These are phyloP conservation scores for Lactarius hengduanensis DNA, from an alignment of 768 basidiomycete species.

Conservation along the genomic window DNA sequence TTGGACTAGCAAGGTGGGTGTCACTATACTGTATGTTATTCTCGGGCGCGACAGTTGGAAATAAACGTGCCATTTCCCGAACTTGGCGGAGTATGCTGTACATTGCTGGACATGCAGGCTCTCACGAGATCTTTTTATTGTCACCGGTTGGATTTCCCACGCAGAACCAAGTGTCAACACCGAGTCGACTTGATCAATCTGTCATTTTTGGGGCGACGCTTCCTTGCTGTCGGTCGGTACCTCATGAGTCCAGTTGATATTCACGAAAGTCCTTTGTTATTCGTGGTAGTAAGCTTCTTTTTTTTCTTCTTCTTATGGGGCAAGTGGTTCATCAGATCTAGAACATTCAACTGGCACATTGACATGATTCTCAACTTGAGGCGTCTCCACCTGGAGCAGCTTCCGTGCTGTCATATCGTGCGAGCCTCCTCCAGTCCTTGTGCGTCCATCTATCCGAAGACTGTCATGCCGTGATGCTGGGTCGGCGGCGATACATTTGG, in stretches of 20 bases:
- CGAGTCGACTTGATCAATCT: not conserved
- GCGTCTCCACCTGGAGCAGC: conserved; percentile 16
- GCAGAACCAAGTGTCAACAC: conserved; percentile 1
- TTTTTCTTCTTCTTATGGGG: conserved; percentile 5
- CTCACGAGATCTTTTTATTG: not conserved
- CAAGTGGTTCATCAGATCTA: conserved; percentile 2
- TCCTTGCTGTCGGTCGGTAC: not conserved
- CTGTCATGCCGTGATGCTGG: conserved; percentile 19
- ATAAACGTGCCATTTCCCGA: conserved; percentile 6
- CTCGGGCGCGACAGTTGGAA: not conserved
- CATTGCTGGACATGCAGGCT: not conserved
- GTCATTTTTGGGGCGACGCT: not conserved
- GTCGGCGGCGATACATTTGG: conserved; percentile 16
- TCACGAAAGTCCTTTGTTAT: conserved; percentile 5
- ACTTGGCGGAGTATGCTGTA: not conserved
- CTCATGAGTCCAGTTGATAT: not conserved
- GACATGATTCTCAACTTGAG: conserved; percentile 15
- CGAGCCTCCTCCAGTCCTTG: conserved; percentile 8
- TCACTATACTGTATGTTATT: not conserved
- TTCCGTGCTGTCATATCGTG: conserved; percentile 22
- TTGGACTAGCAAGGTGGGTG: not conserved
- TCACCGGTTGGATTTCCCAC: conserved; percentile 5
- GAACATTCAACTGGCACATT: conserved; percentile 19
- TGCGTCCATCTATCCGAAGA: conserved; percentile 18
- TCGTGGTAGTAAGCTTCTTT: conserved; percentile 1